phyloP scores from a whole-genome alignment of 345 rosid genomes.

The Eucalyptus coolabah region DNA sequence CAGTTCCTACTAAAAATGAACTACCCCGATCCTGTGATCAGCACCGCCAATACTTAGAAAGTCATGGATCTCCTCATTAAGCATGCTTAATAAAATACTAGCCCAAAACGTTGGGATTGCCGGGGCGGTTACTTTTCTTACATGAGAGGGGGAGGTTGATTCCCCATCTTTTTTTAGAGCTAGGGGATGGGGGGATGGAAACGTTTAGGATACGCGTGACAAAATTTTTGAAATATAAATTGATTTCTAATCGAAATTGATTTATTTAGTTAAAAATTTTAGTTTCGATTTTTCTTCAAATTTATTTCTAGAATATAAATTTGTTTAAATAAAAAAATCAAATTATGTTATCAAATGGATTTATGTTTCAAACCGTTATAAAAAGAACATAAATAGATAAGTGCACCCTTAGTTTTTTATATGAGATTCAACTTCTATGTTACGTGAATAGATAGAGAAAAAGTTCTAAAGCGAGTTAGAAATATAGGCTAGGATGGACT shows the following conservation, averaged over 20 bases:
- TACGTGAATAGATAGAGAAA: no score
- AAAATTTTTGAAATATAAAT: accelerated
- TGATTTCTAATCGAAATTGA: accelerated
- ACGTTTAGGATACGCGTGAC: accelerated
- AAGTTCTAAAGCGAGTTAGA: no score
- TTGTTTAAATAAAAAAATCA: no score
- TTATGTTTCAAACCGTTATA: accelerated
- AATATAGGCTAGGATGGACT: no score
- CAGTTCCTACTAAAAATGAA: not conserved
- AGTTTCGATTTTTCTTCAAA: accelerated
- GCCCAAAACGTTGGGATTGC: no score
- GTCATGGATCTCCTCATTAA: not conserved
- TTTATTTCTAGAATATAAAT: accelerated
- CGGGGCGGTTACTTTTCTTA: no score
- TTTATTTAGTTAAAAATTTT: no score
- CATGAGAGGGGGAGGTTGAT: accelerated
- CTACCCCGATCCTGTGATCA: not conserved
- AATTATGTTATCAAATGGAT: accelerated
- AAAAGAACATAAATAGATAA: no score
- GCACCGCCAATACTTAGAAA: not conserved
- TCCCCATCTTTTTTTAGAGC: accelerated
- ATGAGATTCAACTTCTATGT: no score
- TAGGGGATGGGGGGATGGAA: accelerated
- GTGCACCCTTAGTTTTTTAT: accelerated
- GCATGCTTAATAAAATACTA: not conserved